These are phyloP conservation scores for Cyberlindnera xishuangbannaensis DNA, from an alignment of 805 yeast genomes.

Conservation along the genomic window DNA sequence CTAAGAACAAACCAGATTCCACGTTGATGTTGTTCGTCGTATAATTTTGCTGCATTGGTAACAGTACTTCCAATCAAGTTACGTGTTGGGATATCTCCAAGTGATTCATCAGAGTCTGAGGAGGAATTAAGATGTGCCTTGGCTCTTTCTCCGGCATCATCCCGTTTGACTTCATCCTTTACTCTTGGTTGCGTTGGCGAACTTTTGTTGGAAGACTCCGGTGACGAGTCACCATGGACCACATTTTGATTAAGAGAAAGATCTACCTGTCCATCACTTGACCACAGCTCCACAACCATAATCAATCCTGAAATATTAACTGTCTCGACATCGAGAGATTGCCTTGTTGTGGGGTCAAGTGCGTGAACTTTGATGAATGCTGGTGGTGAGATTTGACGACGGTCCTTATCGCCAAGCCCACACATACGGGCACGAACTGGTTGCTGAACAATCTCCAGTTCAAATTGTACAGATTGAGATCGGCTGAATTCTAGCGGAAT, in stretches of 20 bases:
- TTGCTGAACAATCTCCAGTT: slow-evolving; percentile 33
- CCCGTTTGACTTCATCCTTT: too few relatives aligned
- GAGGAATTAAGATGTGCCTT: slow-evolving; percentile 1
- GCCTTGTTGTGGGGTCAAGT: slow-evolving; percentile 20
- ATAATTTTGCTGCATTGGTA: slow-evolving; percentile 33
- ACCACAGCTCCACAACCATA: slow-evolving; percentile 37
- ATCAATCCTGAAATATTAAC: slow-evolving; percentile 31
- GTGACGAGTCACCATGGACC: not conserved
- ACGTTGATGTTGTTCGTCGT: slow-evolving; percentile 28
- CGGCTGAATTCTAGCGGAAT: slow-evolving; percentile 4
- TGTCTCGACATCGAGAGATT: slow-evolving; percentile 21
- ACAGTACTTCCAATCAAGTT: slow-evolving; percentile 36
- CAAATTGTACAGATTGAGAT: slow-evolving; percentile 9
- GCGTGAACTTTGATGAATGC: slow-evolving; percentile 25
- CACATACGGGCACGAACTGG: slow-evolving; percentile 43
- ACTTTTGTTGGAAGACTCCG: not conserved
- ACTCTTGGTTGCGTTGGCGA: not conserved
- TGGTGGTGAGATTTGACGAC: slow-evolving; percentile 30
- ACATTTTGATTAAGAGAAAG: slow-evolving; percentile 19
- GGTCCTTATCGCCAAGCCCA: slow-evolving; percentile 38
- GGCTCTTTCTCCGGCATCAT: not conserved
- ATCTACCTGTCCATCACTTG: slow-evolving; percentile 26
- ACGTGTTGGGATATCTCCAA: slow-evolving; percentile 27
- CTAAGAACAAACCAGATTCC: slow-evolving; percentile 40
- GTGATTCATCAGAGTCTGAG: slow-evolving; percentile 11